Base-by-base conservation (phyloP, 371 early-diverging fungal species). In the Mucor circinelloides region DNA sequence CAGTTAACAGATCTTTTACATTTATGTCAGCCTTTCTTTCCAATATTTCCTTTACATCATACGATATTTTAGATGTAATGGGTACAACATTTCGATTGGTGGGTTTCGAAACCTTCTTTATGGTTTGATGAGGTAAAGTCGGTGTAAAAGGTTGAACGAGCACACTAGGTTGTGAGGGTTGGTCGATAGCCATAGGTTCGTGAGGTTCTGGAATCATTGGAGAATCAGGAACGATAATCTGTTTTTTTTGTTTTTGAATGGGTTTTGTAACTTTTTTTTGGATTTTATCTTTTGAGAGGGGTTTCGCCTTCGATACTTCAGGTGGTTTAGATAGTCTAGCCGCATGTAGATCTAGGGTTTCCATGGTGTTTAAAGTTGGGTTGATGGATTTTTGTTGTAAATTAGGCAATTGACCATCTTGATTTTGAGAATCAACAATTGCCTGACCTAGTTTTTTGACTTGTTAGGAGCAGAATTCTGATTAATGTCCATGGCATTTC, bases 361-460 rank as follows among this genome's bases (percentile, higher is more conserved):
- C 25, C 6, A 28, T 6, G 55, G 25, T 54, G 55, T 9, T 27
- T 54, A 28, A 28, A 1, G 17, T 8, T 27, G 15, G 10, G 3
- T 9, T 17, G 2, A 15, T 28, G 55, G 30, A 28, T 54, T 54
- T 54, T 54, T 54, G 55, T 15, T 4, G 28, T 28, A 27, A 27
- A 21, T 6, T 3, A 54, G 55, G n/a, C 55, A 50, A 23, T 21
- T 50, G 50, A 21, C 50, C 50, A 50, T 50, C 10, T 21, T 23
- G 9, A 50, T 58, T 40, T 17, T 44, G n/a, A 28, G 13, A 17
- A 27, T 19, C 32, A 40, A 42, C 42, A 59, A 27, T 27, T 25
- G 42, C 15, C 42, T 40, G 25, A 28, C 27, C 23, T 59, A 59
- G 60, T 59, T 40, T 59, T 59, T 59, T 59, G 60, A 27, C 13